Conservation (phyloP, 208 protist species). For the Acanthamoeba castellanii region DNA sequence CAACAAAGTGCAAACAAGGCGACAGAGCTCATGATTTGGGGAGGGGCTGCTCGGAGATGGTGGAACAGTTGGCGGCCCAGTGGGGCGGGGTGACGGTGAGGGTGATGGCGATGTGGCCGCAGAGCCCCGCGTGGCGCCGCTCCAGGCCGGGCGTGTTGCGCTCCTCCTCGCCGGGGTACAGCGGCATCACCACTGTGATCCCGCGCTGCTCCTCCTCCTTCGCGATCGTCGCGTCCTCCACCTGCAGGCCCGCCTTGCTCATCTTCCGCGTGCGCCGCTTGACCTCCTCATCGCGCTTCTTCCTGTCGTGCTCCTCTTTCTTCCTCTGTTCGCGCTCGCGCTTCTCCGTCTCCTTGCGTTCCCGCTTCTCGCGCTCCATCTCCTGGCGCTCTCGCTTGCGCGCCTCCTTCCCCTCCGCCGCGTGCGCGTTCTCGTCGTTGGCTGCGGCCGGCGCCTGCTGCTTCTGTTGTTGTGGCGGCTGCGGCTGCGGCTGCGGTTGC, state of each 20-base stretch:
- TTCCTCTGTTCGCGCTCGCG: background rate
- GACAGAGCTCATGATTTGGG: background rate
- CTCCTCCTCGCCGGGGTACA: conserved; percentile 37
- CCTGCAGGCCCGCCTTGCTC: conserved; percentile 14
- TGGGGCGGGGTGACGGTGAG: conserved; percentile 22
- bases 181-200: conserved; percentile 36
- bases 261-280: background rate
- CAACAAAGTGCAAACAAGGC: no score
- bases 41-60: background rate
- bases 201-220: conserved; percentile 6
- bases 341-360: background rate
- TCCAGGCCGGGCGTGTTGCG: conserved; percentile 44
- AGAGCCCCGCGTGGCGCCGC: background rate
- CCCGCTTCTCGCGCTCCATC: background rate
- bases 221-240: background rate
- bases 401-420: background rate
- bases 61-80: background rate
- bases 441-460: background rate
- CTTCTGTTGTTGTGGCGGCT: background rate
- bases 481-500: background rate
- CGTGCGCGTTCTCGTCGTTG: background rate
- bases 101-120: conserved; percentile 23
- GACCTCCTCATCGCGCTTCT: background rate
- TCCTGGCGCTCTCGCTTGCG: background rate
- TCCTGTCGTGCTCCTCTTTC: background rate